Conservation (phyloP, 176 grass and related monocot genomes). For the Calamus simplicifolius region DNA sequence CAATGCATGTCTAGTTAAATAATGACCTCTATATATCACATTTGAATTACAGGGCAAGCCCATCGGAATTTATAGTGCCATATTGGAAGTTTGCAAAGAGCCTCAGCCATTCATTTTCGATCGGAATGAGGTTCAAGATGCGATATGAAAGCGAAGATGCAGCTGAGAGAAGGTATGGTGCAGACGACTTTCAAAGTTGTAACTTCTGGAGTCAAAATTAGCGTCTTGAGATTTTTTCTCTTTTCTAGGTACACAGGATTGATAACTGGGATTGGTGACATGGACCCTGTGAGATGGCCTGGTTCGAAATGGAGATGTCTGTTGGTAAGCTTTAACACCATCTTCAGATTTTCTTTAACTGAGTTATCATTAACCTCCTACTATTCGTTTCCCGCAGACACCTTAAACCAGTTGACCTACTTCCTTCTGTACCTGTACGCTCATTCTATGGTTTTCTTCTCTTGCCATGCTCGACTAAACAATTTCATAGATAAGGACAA, state of each 20-base stretch:
- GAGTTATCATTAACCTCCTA: neutral
- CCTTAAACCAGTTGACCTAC: too few relatives aligned
- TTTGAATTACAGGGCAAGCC: conserved; percentile 37
- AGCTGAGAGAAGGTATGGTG: conserved; percentile 60
- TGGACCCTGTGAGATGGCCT: conserved; percentile 71
- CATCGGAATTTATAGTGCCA: conserved; percentile 80
- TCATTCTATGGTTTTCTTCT: too few relatives aligned
- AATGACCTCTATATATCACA: neutral
- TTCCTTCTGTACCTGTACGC: too few relatives aligned
- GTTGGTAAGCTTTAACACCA: conserved; percentile 39
- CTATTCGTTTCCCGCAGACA: too few relatives aligned
- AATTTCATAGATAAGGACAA: too few relatives aligned
- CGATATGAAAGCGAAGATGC: conserved; percentile 66
- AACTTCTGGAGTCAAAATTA: neutral
- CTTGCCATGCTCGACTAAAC: too few relatives aligned
- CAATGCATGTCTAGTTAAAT: neutral
- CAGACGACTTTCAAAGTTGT: neutral
- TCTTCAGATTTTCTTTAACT: neutral
- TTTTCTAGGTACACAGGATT: conserved; percentile 61
- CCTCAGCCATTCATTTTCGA: conserved; percentile 44
- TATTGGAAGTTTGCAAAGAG: conserved; percentile 58
- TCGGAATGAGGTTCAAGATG: conserved; percentile 77
- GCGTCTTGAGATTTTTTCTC: conserved; percentile 10
- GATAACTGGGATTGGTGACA: conserved; percentile 68
- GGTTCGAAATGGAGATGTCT: conserved; percentile 97